Base-by-base conservation (phyloP, 2,329 filamentous ascomycete species). In the Epichloe gansuensis region DNA sequence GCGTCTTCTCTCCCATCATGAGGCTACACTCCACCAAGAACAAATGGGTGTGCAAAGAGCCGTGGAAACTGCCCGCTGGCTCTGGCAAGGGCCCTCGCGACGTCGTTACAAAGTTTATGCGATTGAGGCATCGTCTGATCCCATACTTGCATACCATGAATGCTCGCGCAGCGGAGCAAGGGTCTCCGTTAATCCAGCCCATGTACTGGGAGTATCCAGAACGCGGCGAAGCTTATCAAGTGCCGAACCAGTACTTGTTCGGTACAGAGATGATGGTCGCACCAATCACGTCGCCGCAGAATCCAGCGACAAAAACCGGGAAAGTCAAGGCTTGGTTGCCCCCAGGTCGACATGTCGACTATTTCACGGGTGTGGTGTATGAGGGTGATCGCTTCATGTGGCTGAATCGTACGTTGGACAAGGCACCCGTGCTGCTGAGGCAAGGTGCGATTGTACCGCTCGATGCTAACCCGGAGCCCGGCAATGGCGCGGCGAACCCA, bases 71-170 rank as follows among this genome's bases (percentile, higher is more conserved):
- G n/a, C 53, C 55, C 3, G 47, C 37, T 2, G 55, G 55, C 25
- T 80, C 75, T 59, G 70, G 73, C 3, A 58, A 62, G 1, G 76
- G 77, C 47, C 69, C 70, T 6, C 66, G 67, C 34, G 60, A 65
- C 0, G 68, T 74, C 4, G 77, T 82, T 58, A 69, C 72, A 45
- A 60, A 70, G 1, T 77, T 74, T 48, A 62, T 84, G 45, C 70
- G 71, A 4, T 65, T 82, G 23, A 71, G 81, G 0, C 81, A 85
- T 59, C 70, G 75, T 3, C 65, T 85, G 6, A 69, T 84, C 28
- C 81, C 81, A 0, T 85, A 81, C 55, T 65, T 83, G 2, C 77
- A 82, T 63, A 76, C 76, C 0, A 76, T 77, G 69, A 83, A 81
- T 55, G 69, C 72, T 1, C 63, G 67, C 9, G 71, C 71, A 1